Evolutionary conservation across 208 protist genomes (phyloP), one percentile per base, ranked within the genome.

Genomic region (Leishmania tropica): DNA sequence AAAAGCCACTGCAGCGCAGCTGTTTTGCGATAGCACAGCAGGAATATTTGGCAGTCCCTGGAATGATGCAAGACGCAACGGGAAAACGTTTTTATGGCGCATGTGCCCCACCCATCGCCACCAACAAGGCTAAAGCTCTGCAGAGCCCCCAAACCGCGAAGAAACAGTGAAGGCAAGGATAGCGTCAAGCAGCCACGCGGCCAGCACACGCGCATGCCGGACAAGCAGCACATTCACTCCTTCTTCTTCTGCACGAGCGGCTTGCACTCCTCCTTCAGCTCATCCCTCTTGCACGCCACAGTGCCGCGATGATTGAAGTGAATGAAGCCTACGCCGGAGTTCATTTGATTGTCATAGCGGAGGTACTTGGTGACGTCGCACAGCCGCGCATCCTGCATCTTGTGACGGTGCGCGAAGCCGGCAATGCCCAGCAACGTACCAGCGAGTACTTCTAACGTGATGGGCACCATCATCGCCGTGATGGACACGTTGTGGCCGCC

Each of bases 261-360:
- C 81, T 96, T 96, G 53, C 81, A 83, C 1, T 51, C 74, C n/a
- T 82, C 74, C 19, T 83, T 77, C 51, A 84, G 71, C 75, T 83
- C 83, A 51, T 86, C 79, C 56, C 80, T 83, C 75, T 65, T 73
- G 82, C 78, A 83, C 54, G 81, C 83, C 7, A 89, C 71, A 21
- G 85, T 83, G 54, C 93, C 95, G 62, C 95, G 93, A 80, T 98
- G 95, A 78, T 96, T 97, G 72, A 98, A 98, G 83, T 96, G 93
- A 60, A 95, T 91, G 80, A 98, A 97, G 37, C 83, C 90, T 21
- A 93, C 74, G 15, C 91, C 91, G 17, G 92, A 96, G 76, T 89
- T 87, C 82, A 93, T 81, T 40, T 87, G 78, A 51, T 87, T 67
- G 71, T 98, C 93, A 74, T 96, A 96, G 40, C 92, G 88, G 47